Percentiles rank a stretch among this genome's conserved stretches.
Evolutionary conservation across 345 rosid genomes (phyloP).

Genomic region (Psidium guajava): DNA sequence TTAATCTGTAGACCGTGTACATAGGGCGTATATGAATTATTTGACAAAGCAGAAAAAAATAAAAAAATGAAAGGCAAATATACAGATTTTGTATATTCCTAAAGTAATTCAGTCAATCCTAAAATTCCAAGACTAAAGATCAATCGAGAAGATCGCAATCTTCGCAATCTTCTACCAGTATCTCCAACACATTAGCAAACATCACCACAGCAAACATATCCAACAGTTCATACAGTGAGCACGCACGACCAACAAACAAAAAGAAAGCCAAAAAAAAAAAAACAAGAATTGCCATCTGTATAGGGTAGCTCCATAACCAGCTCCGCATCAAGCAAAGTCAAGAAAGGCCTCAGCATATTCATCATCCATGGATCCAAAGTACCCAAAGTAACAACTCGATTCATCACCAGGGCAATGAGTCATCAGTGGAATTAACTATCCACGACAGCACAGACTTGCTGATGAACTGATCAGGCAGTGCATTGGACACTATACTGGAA

Average conservation of each 20-base stretch:
- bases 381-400: not conserved
- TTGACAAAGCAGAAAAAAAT: too few relatives aligned
- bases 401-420: not conserved
- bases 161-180: too few relatives aligned
- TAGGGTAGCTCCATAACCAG: not conserved
- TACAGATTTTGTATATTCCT: too few relatives aligned
- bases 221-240: not conserved
- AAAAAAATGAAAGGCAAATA: too few relatives aligned
- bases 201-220: not conserved
- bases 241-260: not conserved
- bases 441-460: not conserved
- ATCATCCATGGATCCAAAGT: not conserved
- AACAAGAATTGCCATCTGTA: not conserved
- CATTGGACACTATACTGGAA: not conserved
- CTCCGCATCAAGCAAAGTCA: not conserved
- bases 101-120: too few relatives aligned
- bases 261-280: not conserved
- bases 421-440: not conserved
- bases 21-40: too few relatives aligned
- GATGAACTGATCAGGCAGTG: not conserved
- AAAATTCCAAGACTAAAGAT: too few relatives aligned
- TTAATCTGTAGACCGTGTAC: too few relatives aligned
- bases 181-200: not conserved
- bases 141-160: too few relatives aligned
- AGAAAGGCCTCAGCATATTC: not conserved